Conservation (phyloP, 805 yeast genomes). For the Zygosaccharomyces pseudorouxii region DNA sequence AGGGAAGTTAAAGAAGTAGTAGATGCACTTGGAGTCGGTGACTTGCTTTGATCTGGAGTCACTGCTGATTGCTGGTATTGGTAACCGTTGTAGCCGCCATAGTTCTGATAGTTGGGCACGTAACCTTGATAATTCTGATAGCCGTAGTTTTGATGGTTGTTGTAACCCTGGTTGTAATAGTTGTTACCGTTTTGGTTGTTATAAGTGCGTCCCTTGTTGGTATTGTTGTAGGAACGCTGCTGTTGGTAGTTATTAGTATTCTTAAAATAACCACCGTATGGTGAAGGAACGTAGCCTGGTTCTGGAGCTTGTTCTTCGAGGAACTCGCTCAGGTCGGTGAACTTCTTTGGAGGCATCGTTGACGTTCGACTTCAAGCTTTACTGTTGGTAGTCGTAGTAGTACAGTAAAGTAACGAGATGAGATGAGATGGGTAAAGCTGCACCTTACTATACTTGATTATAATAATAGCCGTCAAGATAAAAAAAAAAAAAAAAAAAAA, state of each 20-base stretch:
- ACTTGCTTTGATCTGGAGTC: constrained; percentile 34
- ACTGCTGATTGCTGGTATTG: constrained; percentile 34
- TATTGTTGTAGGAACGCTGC: constrained; percentile 22
- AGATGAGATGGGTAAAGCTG: constrained; percentile 4
- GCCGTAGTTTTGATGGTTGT: constrained; percentile 15
- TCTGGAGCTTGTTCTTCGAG: constrained; percentile 31
- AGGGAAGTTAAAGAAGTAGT: constrained; percentile 71
- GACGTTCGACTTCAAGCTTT: not conserved
- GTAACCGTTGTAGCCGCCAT: constrained; percentile 23
- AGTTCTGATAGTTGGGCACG: constrained; percentile 14
- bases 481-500: not conserved
- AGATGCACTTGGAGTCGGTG: constrained; percentile 47
- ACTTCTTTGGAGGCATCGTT: constrained; percentile 35
- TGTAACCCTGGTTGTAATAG: constrained; percentile 14
- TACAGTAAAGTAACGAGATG: not conserved
- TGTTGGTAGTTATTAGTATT: constrained; percentile 23
- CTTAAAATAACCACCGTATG: constrained; percentile 35
- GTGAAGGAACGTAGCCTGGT: constrained; percentile 30
- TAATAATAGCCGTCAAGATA: not conserved
- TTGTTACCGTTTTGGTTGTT: constrained; percentile 8
- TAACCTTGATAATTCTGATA: constrained; percentile 12
- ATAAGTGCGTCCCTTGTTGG: constrained; percentile 6
- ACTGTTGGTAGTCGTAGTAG: not conserved
- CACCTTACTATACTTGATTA: not conserved
- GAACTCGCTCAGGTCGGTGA: constrained; percentile 28